Percentiles rank a stretch among this genome's conserved stretches.
Conservation (phyloP, 345 rosid genomes). For the Rhizophora mangle region DNA sequence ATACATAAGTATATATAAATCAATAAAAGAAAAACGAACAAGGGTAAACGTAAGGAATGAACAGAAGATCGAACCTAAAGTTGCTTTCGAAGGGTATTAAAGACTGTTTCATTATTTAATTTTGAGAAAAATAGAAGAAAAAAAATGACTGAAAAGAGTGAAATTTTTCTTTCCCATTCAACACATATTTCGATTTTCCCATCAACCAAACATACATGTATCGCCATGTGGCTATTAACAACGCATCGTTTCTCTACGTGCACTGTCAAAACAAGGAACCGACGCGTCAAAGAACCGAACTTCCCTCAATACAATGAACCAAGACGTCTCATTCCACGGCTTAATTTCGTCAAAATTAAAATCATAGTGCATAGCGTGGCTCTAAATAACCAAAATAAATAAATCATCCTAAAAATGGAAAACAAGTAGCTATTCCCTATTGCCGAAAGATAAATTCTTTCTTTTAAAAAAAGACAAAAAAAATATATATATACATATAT, state of each 20-base stretch:
- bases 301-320: background rate
- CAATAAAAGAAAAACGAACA: background rate
- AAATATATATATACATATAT: background rate
- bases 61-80: background rate
- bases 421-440: background rate
- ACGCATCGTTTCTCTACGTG: background rate
- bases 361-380: background rate
- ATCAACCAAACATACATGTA: background rate
- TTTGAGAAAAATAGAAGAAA: too few species aligned
- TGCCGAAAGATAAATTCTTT: background rate
- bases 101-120: too few species aligned
- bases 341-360: background rate
- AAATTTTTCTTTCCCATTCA: background rate
- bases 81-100: too few species aligned
- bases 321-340: background rate
- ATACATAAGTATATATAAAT: too few species aligned
- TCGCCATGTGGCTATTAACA: background rate
- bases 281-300: background rate
- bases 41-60: background rate
- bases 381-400: too few species aligned
- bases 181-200: background rate
- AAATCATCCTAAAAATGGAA: background rate
- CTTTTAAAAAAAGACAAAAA: background rate
- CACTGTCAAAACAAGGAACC: background rate
- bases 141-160: background rate